Conservation (phyloP, 495 filamentous ascomycete genomes). For the Pyrenula massariospora region DNA sequence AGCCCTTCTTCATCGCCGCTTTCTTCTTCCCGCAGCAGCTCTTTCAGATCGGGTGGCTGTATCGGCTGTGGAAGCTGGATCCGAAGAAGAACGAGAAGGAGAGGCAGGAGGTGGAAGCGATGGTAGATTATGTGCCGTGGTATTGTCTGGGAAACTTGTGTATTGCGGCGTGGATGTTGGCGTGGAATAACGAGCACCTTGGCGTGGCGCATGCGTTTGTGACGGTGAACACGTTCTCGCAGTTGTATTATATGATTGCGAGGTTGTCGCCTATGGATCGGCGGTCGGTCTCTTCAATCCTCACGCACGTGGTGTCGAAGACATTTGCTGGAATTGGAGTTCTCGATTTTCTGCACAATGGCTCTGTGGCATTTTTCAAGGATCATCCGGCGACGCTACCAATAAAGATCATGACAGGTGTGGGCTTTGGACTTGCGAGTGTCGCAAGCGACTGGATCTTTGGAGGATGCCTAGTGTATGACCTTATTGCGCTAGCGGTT, state of each 20-base stretch:
- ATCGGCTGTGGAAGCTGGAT: slow-evolving; percentile 30
- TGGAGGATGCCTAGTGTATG: slow-evolving; percentile 39
- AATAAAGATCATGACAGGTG: slow-evolving; percentile 31
- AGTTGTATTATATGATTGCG: slow-evolving; percentile 34
- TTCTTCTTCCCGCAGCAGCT: slow-evolving; percentile 45
- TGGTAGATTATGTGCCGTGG: slow-evolving; percentile 31
- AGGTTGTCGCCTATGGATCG: slow-evolving; percentile 32
- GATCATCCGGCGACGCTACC: slow-evolving; percentile 22
- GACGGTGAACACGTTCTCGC: slow-evolving; percentile 32
- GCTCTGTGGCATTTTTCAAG: slow-evolving; percentile 33
- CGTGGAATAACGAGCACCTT: slow-evolving; percentile 35
- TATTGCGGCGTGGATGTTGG: slow-evolving; percentile 47
- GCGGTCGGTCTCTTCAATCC: slow-evolving; percentile 24
- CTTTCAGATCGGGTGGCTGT: slow-evolving; percentile 39
- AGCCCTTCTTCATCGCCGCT: slow-evolving; percentile 38
- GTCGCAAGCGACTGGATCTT: slow-evolving; percentile 38
- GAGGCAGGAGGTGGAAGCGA: slow-evolving; percentile 10
- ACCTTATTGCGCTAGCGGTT: slow-evolving; percentile 32
- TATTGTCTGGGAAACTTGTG: slow-evolving; percentile 38
- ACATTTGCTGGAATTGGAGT: slow-evolving; percentile 43
- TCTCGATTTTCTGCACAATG: slow-evolving; percentile 39
- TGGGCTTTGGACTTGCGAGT: slow-evolving; percentile 29
- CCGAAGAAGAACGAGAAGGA: slow-evolving; percentile 20
- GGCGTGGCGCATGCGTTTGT: slow-evolving; percentile 36
- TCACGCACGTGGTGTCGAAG: slow-evolving; percentile 38